Conservation (phyloP, 1,284 basidiomycete species). For the Ceraceosorus guamensis region DNA sequence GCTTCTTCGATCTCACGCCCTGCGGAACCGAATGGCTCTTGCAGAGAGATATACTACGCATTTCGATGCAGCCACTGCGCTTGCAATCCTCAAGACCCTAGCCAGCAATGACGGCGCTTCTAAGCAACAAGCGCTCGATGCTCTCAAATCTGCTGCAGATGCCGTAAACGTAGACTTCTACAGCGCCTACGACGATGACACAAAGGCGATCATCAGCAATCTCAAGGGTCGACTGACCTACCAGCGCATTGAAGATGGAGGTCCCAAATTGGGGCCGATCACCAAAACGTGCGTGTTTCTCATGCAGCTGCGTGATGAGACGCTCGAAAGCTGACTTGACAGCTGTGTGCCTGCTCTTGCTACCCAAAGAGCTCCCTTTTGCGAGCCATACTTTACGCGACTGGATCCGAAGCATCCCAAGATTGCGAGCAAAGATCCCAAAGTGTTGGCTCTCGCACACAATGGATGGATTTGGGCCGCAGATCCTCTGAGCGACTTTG, state of each 20-base stretch:
- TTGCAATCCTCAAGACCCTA: constrained; percentile 14
- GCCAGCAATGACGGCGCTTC: constrained; percentile 12
- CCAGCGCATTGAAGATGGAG: constrained; percentile 30
- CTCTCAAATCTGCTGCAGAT: constrained; percentile 25
- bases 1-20: constrained; percentile 18
- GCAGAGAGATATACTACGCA: constrained; percentile 25
- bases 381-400: constrained; percentile 40
- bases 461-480: constrained; percentile 99
- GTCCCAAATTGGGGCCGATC: constrained; percentile 34
- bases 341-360: not conserved
- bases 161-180: constrained; percentile 31
- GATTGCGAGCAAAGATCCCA: constrained; percentile 58
- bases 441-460: constrained; percentile 71
- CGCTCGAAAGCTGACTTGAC: constrained; percentile 2
- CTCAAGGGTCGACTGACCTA: constrained; percentile 33
- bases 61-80: constrained; percentile 19
- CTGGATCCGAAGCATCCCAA: constrained; percentile 33
- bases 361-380: constrained; percentile 17
- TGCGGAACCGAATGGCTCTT: constrained; percentile 29
- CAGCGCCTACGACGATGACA: constrained; percentile 33
- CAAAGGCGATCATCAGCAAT: constrained; percentile 32
- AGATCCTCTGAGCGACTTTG: constrained; percentile 89
- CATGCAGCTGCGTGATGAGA: constrained; percentile 2
- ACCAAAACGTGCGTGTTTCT: constrained; percentile 7
- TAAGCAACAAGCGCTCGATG: constrained; percentile 13